Base-by-base conservation (phyloP, 495 filamentous ascomycete genomes). In the Annulohypoxylon moriforme region DNA sequence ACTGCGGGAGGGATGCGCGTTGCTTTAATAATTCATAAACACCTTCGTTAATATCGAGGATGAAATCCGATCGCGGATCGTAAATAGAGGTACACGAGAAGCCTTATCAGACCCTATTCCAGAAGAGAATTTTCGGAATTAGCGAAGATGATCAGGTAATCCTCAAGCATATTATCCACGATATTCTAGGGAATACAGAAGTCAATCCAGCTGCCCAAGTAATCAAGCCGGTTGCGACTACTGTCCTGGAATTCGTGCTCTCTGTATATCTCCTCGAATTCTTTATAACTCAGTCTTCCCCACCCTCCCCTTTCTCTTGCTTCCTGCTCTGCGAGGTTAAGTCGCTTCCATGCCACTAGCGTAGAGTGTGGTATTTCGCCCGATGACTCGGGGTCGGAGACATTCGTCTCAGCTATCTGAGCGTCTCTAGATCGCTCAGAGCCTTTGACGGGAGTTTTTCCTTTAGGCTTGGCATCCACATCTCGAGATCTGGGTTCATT, bases 151-250 rank as follows among this genome's bases (percentile, higher is more conserved):
- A n/a, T n/a, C n/a, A n/a, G 16, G 4, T 16, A 18, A 24, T 4
- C 31, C 36, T n/a, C 5, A n/a, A 20, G 27, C 38, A 31, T 3
- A 40, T n/a, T 1, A 49, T 38, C n/a, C n/a, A n/a, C n/a, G n/a
- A n/a, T 46, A 38, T 34, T 10, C 69, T 81, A 85, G 10, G 86
- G 85, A 62, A 88, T 86, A 73, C 86, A 88, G 74, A 94, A 92
- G 77, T 96, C 93, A 75, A 94, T 93, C 93, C 93, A 97, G 61
- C 85, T 90, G 16, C 90, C 91, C 33, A 96, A 82, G 80, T 95
- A 96, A 57, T 90, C 90, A 62, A 96, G 84, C 24, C 85, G 76
- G 58, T 81, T 83, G 4, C 81, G 80, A 5, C 75, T 81, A 42
- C 82, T 80, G 34, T 90, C 89, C 50, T 88, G 86, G 55, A 86